A percentile compares a stretch with the other conserved stretches of the same genome.
Conservation (phyloP, 192 early-diverging fungal genomes). For the Chytriomyces sp. region DNA sequence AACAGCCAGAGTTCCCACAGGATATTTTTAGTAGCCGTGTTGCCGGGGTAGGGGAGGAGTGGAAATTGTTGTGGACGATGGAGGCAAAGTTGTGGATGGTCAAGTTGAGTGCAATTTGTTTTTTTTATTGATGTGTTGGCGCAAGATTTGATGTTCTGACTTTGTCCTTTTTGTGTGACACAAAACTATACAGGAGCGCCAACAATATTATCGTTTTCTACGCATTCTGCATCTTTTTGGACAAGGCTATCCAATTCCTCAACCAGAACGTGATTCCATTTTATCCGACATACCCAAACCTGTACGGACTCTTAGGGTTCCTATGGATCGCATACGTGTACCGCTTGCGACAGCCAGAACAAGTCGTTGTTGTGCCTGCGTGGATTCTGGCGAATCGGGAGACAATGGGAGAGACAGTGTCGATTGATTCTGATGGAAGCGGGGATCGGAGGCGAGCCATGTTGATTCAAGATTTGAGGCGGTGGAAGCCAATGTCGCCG, state of each 20-base stretch:
- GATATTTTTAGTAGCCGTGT: constrained; percentile 3
- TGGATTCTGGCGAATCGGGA: neutral
- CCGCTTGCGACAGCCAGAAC: constrained; percentile 15
- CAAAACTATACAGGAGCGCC: neutral
- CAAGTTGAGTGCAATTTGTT: neutral
- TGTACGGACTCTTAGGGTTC: neutral
- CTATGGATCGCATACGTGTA: constrained; percentile 12
- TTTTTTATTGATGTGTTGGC: neutral
- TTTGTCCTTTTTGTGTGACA: too few relatives aligned
- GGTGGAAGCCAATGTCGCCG: neutral
- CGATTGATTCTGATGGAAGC: neutral
- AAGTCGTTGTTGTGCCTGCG: neutral
- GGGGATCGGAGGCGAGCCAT: neutral
- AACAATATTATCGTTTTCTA: constrained; percentile 6
- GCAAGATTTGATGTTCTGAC: neutral
- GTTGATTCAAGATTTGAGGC: neutral
- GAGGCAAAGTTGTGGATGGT: constrained; percentile 15
- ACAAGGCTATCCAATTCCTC: neutral
- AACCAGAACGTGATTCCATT: constrained; percentile 13
- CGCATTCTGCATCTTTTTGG: neutral
- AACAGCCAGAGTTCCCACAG: neutral
- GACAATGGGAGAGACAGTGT: neutral
- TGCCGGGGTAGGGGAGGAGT: constrained; percentile 1
- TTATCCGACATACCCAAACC: constrained; percentile 12
- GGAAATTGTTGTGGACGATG: neutral